Base-by-base conservation (phyloP, 768 basidiomycete species). In the Naganishia vaughanmartiniae region DNA sequence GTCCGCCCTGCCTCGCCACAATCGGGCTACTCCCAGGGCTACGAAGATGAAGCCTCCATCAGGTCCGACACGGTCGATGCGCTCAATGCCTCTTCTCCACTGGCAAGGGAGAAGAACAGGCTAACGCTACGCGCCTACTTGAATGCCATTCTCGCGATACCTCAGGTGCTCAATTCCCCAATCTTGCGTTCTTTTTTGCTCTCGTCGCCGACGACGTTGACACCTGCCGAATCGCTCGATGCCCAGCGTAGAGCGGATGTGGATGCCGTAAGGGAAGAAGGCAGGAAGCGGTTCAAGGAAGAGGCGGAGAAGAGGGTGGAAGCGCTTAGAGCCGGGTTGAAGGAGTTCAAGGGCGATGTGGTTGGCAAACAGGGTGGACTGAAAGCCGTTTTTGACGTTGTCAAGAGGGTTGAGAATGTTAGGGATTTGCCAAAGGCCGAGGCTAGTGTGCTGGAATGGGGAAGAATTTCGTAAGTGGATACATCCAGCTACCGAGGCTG, bases 371-470 rank as follows among this genome's bases (percentile, higher is more conserved):
- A 78, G 33, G 80, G 80, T 14, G 96, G 96, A 11, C 84, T 99
- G 26, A 90, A 88, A 30, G 87, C 86, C 68, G 85, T 98, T n/a
- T 99, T 99, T 77, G 87, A 87, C 14, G 89, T 89, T 6, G 90
- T 99, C 79, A 90, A 92, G 81, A 81, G 86, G 48, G 94, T 90
- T 4, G 87, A 90, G 10, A 84, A 88, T 69, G 87, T 94, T 11
- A 85, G 86, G 69, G 86, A 88, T 76, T 82, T 99, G 54, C 95
- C 96, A 7, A 79, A 83, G 9, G 91, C 94, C 72, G 97, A 93
- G 76, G 85, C 87, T 73, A 90, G 93, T 48, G 92, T 97, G 55
- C 78, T 95, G 9, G 95, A 98, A 81, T 99, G 96, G 95, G 96
- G 90, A 6, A 84, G 94, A 67, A 96, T 97, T 78, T 95, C 95